These are phyloP conservation scores for Penicillium sclerotiorum DNA, from an alignment of 2,329 filamentous ascomycete species.

Conservation along the genomic window DNA sequence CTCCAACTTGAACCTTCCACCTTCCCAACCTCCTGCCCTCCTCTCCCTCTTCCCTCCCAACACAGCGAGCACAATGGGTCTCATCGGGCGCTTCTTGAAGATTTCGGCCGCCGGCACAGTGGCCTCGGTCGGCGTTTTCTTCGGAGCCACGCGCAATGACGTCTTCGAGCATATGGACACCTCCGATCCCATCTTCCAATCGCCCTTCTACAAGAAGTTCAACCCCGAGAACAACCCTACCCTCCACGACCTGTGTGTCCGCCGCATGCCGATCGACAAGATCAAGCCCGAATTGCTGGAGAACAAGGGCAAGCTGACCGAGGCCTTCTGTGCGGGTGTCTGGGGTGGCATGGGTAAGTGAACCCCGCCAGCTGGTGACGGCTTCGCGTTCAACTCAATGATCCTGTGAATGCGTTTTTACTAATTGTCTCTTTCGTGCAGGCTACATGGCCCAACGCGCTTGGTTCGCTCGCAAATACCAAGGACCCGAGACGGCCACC, in stretches of 20 bases:
- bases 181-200: slow-evolving; percentile 64
- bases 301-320: slow-evolving; percentile 61
- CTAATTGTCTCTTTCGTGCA: slow-evolving; percentile 15
- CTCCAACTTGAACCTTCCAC: not conserved
- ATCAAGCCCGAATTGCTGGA: slow-evolving; percentile 68
- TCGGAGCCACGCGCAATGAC: slow-evolving; percentile 59
- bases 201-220: slow-evolving; percentile 58
- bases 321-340: slow-evolving; percentile 68
- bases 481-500: slow-evolving; percentile 55
- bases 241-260: slow-evolving; percentile 66
- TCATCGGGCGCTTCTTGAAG: slow-evolving; percentile 50
- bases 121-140: slow-evolving; percentile 55
- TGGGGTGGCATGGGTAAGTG: slow-evolving; percentile 67
- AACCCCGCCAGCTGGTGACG: too few relatives aligned
- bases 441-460: slow-evolving; percentile 58
- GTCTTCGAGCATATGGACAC: slow-evolving; percentile 60
- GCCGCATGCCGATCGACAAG: slow-evolving; percentile 63
- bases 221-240: slow-evolving; percentile 66
- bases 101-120: slow-evolving; percentile 51
- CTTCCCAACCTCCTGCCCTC: not conserved
- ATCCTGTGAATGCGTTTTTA: too few relatives aligned
- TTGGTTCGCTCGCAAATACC: slow-evolving; percentile 63
- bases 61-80: slow-evolving; percentile 50
- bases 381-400: too few relatives aligned
- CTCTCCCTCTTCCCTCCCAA: not conserved